Percentiles rank a stretch among this genome's conserved stretches.
Evolutionary conservation across 169 alveolate species (phyloP).

Genomic region (Plasmodium inui): DNA sequence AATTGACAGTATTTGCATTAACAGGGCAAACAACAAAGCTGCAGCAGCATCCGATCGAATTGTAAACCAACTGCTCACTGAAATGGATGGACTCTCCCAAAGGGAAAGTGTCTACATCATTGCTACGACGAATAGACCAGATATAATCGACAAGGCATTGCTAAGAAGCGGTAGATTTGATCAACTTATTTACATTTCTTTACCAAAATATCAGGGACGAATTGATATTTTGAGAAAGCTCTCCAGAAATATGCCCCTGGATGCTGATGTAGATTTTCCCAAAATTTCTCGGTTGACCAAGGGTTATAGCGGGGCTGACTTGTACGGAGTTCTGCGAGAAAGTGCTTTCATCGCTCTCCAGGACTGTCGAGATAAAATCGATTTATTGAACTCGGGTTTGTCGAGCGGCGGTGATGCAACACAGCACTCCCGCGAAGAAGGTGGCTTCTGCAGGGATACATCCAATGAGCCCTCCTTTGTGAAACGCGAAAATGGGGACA

Average conservation of each 20-base stretch:
- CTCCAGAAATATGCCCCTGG: conserved; percentile 91
- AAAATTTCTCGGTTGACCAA: conserved; percentile 87
- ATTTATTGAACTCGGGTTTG: conserved; percentile 1
- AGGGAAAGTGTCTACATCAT: conserved; percentile 94
- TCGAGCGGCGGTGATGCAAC: background rate
- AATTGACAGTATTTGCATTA: conserved; percentile 97
- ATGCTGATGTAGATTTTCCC: conserved; percentile 84
- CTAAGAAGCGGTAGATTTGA: conserved; percentile 96
- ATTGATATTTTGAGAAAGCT: conserved; percentile 90
- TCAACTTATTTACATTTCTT: conserved; percentile 93
- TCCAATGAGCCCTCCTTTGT: background rate
- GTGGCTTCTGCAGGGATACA: background rate
- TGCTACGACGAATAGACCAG: conserved; percentile 99
- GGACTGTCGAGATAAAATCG: conserved; percentile 74
- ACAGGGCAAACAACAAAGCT: conserved; percentile 91
- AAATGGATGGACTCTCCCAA: conserved; percentile 97
- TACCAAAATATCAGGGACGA: conserved; percentile 96
- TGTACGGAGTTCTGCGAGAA: conserved; percentile 93
- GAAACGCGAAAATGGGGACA: background rate
- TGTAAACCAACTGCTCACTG: conserved; percentile 98
- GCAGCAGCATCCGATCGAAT: conserved; percentile 95
- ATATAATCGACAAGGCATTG: conserved; percentile 99
- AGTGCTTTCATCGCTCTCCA: conserved; percentile 92
- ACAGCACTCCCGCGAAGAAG: background rate
- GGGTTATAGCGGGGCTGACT: conserved; percentile 98